Evolutionary conservation across 2,329 filamentous ascomycete genomes (phyloP).

Genomic region (Cercospora sp.): DNA sequence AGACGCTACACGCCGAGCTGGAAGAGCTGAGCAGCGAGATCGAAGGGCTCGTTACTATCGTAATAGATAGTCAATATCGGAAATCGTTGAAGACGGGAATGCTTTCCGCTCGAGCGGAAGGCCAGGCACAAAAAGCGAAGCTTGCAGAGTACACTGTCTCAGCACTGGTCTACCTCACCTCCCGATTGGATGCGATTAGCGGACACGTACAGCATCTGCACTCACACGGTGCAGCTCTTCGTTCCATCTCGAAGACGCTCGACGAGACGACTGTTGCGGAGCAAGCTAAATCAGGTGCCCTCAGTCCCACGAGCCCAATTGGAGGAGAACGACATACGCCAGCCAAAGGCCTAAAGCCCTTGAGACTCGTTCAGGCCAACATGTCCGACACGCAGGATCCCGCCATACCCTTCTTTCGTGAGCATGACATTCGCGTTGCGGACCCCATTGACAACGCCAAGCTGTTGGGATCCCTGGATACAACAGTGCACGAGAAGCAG

Average conservation of each 20-base stretch:
- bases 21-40: slow-evolving; percentile 71
- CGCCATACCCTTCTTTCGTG: slow-evolving; percentile 32
- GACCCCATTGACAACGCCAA: slow-evolving; percentile 22
- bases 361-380: slow-evolving; percentile 37
- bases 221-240: slow-evolving; percentile 30
- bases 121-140: slow-evolving; percentile 39
- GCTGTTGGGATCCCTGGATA: slow-evolving; percentile 32
- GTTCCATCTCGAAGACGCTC: slow-evolving; percentile 29
- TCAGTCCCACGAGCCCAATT: slow-evolving; percentile 33
- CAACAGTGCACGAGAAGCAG: slow-evolving; percentile 37
- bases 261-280: slow-evolving; percentile 18
- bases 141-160: slow-evolving; percentile 48
- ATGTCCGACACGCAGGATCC: slow-evolving; percentile 36
- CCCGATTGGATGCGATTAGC: slow-evolving; percentile 34
- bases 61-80: slow-evolving; percentile 66
- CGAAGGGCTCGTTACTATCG: slow-evolving; percentile 68
- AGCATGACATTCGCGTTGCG: slow-evolving; percentile 32
- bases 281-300: slow-evolving; percentile 13
- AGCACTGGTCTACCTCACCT: slow-evolving; percentile 46
- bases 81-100: slow-evolving; percentile 57
- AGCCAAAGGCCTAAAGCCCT: slow-evolving; percentile 34
- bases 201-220: slow-evolving; percentile 34
- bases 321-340: slow-evolving; percentile 20
- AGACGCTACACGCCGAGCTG: slow-evolving; percentile 62
- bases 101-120: slow-evolving; percentile 40